Conservation (phyloP, 306 rosid genomes). For the Amphicarpaea edgeworthii region DNA sequence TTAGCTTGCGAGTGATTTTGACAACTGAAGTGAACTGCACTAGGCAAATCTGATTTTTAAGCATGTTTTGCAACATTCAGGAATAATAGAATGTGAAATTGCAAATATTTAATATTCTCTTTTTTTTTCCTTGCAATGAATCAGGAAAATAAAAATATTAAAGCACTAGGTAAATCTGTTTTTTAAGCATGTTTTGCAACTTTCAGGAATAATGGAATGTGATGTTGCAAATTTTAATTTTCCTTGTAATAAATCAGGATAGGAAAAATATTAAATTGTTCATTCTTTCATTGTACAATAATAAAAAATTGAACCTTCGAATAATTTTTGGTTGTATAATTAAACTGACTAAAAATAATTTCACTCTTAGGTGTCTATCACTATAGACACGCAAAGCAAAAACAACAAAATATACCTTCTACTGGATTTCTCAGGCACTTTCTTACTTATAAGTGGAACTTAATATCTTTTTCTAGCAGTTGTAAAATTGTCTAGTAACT, state of each 20-base stretch:
- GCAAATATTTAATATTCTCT: neutral
- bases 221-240: too few species aligned
- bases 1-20: slow-evolving; percentile 22
- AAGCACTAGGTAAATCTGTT: neutral
- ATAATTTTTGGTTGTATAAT: neutral
- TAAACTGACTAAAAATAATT: slow-evolving; percentile 14
- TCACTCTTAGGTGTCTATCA: neutral
- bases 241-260: too few species aligned
- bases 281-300: neutral
- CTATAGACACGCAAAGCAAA: neutral
- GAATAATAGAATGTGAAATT: neutral
- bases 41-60: slow-evolving; percentile 1
- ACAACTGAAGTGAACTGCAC: slow-evolving; percentile 2
- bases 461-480: slow-evolving; percentile 27
- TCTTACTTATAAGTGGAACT: slow-evolving; percentile 3
- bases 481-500: slow-evolving; percentile 5
- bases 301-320: neutral
- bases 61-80: slow-evolving; percentile 21
- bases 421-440: neutral
- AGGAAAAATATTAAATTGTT: neutral
- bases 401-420: neutral
- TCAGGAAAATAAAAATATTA: neutral
- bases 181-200: slow-evolving; percentile 22
- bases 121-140: neutral
- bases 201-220: slow-evolving; percentile 3